Evolutionary conservation across 331 rosid species (phyloP).

Genomic region (Quercus lobata): DNA sequence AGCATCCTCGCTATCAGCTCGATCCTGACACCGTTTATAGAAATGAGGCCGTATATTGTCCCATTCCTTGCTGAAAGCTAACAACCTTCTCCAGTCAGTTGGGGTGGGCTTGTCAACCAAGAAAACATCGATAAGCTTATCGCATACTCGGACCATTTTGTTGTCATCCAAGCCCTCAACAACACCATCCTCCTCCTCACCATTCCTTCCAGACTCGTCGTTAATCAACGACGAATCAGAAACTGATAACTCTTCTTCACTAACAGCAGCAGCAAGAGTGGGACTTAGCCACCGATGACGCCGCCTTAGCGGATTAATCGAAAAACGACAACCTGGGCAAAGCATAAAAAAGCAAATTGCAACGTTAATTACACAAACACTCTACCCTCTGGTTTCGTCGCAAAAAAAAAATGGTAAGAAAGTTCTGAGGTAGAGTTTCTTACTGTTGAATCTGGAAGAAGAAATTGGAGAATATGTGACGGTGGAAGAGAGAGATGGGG

Average conservation of each 20-base stretch:
- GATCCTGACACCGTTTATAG: constrained; percentile 49
- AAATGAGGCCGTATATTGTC: constrained; percentile 67
- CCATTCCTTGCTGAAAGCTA: constrained; percentile 90
- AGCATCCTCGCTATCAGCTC: constrained; percentile 38
- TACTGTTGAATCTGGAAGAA: constrained; percentile 25
- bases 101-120: constrained; percentile 85
- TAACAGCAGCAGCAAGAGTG: constrained; percentile 11
- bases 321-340: constrained; percentile 33
- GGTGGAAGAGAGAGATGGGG: constrained; percentile 13
- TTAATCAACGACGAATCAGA: constrained; percentile 16
- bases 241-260: constrained; percentile 23
- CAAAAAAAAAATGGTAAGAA: neutral
- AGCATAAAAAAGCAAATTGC: neutral
- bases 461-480: constrained; percentile 22
- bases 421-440: neutral
- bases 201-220: constrained; percentile 11
- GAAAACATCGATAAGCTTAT: constrained; percentile 88
- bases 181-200: constrained; percentile 16
- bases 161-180: constrained; percentile 35
- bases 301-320: constrained; percentile 26
- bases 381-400: neutral
- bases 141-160: constrained; percentile 52
- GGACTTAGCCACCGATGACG: neutral
- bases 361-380: neutral
- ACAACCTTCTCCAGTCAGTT: constrained; percentile 78